Percentiles rank a stretch among this genome's conserved stretches.
Conservation (phyloP, 345 rosid species). For the Arabidopsis thaliana region TAIR10.1 NC_003074.8:6413001-6413500, state of each 20-base stretch:
- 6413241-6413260: neutral
- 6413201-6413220: neutral
- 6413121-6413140: slow-evolving; percentile 38
- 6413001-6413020: slow-evolving; percentile 36
- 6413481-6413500: slow-evolving; percentile 20
- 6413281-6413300: neutral
- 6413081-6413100: neutral
- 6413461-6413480: slow-evolving; percentile 30
- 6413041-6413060: neutral
- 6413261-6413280: neutral
- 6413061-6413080: neutral
- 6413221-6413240: neutral
- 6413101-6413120: neutral
- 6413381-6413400: neutral
- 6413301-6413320: neutral
- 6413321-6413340: slow-evolving; percentile 5
- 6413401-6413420: slow-evolving; percentile 12
- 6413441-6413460: neutral
- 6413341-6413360: slow-evolving; percentile 14
- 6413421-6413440: neutral
- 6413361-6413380: neutral
- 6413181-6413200: neutral
- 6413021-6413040: neutral
- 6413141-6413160: slow-evolving; percentile 8
- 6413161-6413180: slow-evolving; percentile 20